Base-by-base conservation (phyloP, 1,139 yeast species). In the Pichia sp. region DNA sequence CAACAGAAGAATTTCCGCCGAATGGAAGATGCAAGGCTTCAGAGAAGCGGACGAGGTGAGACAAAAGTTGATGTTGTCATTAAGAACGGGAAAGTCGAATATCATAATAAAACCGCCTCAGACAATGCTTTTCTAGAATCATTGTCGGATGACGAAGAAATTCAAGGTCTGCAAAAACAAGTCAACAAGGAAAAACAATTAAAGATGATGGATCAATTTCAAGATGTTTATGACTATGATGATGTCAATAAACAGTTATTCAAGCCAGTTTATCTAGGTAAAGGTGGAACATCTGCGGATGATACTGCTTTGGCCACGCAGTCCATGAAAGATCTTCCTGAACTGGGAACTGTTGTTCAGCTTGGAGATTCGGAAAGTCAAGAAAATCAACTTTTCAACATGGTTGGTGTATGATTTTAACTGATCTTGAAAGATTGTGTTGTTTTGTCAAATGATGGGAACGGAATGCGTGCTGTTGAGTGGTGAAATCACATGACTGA, bases 1-100 rank as follows among this genome's bases (percentile, higher is more conserved):
- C 96, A 88, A 59, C 97, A 90, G 57, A 75, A 81, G 46, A 82
- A 79, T 53, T 61, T 82, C 47, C 67, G 85, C 6, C 78, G 77
- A 54, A 72, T 79, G 58, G 83, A 82, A 46, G 78, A 75, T 42
- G 64, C 69, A 37, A 82, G 79, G 41, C 69, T 68, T 46, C 75
- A 73, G 27, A 67, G 90, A 38, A 61, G 72, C 1, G 97, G 95
- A 0, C 71, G 88, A 41, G 90, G 90, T 3, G 79, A 78, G 48
- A 78, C 76, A 47, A 82, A 84, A 1, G 70, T 92, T 41, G 87
- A 85, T 53, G 81, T 92, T 74, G 79, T 82, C 27, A 79, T 92
- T 27, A 72, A 75, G 43, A 83, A 90, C 53, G 95, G 95, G n/a
- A 85, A 85, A 58, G 95, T 82, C 4, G 65, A 66, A 4, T 56